These are phyloP conservation scores for Raddia distichophylla DNA, from an alignment of 176 grass and related monocot species.

Conservation along the genomic window DNA sequence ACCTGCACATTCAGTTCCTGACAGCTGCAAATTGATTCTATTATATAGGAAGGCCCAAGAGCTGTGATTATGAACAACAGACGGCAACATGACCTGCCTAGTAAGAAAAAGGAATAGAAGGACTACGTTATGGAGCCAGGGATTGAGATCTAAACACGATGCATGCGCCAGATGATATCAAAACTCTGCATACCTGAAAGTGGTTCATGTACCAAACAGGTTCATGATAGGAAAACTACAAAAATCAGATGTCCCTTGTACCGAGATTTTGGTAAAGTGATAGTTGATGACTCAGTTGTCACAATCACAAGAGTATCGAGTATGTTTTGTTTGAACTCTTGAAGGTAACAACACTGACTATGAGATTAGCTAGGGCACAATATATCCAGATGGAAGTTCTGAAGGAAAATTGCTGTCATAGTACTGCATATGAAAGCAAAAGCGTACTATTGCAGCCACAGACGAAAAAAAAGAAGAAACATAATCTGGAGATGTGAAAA, in stretches of 20 bases:
- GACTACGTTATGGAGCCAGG: slow-evolving; percentile 25
- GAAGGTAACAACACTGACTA: background rate
- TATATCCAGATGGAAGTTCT: slow-evolving; percentile 18
- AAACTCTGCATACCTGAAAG: slow-evolving; percentile 12
- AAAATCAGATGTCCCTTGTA: slow-evolving; percentile 17
- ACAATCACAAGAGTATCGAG: slow-evolving; percentile 16
- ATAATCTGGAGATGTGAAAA: slow-evolving; percentile 20
- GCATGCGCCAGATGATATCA: background rate
- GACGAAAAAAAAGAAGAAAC: background rate
- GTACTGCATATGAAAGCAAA: background rate
- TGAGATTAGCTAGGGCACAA: background rate
- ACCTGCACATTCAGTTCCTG: slow-evolving; percentile 37
- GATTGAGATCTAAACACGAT: slow-evolving; percentile 32
- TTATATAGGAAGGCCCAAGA: slow-evolving; percentile 23
- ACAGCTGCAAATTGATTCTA: background rate
- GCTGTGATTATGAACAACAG: slow-evolving; percentile 13
- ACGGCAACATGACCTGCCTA: slow-evolving; percentile 23
- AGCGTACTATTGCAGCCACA: background rate
- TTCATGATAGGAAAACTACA: slow-evolving; percentile 35
- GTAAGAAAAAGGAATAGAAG: slow-evolving; percentile 20
- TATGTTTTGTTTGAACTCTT: slow-evolving; percentile 15
- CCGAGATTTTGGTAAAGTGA: background rate
- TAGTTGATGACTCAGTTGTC: slow-evolving; percentile 10
- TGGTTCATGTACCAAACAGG: slow-evolving; percentile 23
- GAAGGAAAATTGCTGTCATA: slow-evolving; percentile 7